Evolutionary conservation across 23 red algal species (phyloP), one percentile per base, ranked within the genome.

Genomic region (Agarophyton chilense): DNA sequence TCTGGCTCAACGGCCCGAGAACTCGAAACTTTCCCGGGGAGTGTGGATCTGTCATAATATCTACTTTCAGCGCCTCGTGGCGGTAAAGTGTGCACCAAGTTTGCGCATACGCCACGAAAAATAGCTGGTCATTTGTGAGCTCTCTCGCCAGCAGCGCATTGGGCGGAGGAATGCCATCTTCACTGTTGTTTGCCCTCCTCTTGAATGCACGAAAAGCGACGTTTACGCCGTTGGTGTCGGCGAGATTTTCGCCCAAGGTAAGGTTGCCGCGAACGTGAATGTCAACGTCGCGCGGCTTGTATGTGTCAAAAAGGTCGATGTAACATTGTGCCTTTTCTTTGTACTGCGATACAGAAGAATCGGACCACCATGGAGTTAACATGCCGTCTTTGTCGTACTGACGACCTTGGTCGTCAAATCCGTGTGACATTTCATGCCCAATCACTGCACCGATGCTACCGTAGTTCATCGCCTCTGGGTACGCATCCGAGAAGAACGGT

Each of bases 381-480:
- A 68, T 24, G 25, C 92, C 92, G 7, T 62, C 57, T 47, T 75
- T 81, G 65, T 94, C 83, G 47, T 87, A 94, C 43, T 88, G 75
- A 32, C 82, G 73, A 22, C 92, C 92, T 68, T 68, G 40, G 63
- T 88, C 92, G 49, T 98, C 96, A 92, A 98, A 94, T 2, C 80
- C 91, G 50, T 98, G 96, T 12, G 90, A 89, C 49, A 98, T 83
- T 83, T 98, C 96, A 57, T 98, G 96, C 34, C 96, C 96, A 66
- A 94, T 84, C 17, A 98, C 75, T 24, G 89, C 92, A 10, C 96
- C 96, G 38, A 98, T 85, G 24, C 79, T 92, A 25, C 96, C 96
- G 61, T 93, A 98, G 53, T 98, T 98, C 61, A 98, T 79, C 26
- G 96, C 92, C 10, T 90, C 95, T 4, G 95, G 90, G 65, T 86